Evolutionary conservation across 352 stramenopile genomes (phyloP).

Genomic region (Pelagophyceae sp.): DNA sequence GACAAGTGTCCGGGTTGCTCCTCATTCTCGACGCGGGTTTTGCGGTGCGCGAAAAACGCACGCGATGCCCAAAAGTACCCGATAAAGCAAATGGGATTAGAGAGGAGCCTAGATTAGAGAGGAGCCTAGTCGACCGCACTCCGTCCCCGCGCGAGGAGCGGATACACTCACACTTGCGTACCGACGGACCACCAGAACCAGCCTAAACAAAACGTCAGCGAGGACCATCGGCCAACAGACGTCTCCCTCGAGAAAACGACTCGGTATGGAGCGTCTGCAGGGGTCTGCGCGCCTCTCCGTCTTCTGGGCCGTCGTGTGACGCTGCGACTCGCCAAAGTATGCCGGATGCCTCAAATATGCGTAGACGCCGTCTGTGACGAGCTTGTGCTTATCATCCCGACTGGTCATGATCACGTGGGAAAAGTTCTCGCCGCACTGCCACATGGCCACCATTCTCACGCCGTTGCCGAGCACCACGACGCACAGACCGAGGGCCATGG

Average conservation of each 20-base stretch:
- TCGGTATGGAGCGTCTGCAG: too few species aligned
- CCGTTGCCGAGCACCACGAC: constrained; percentile 67
- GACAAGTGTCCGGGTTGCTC: too few species aligned
- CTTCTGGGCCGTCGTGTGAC: too few species aligned
- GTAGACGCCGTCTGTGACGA: constrained; percentile 85
- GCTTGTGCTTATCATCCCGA: constrained; percentile 70
- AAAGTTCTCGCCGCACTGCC: constrained; percentile 82
- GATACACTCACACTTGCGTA: constrained; percentile 84
- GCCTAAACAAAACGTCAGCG: too few species aligned
- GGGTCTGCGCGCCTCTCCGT: too few species aligned
- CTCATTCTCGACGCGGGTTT: too few species aligned
- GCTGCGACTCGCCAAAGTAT: too few species aligned
- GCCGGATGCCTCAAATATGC: constrained; percentile 80
- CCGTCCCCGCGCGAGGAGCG: too few species aligned
- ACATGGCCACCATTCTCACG: constrained; percentile 78
- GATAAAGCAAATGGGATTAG: constrained; percentile 72
- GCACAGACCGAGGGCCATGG: constrained; percentile 46
- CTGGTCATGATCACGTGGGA: constrained; percentile 89
- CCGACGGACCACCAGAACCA: constrained; percentile 93
- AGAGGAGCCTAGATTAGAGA: too few species aligned
- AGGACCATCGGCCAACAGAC: too few species aligned
- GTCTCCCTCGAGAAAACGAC: too few species aligned
- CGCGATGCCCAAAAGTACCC: constrained; percentile 75
- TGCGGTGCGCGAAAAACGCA: constrained; percentile 85
- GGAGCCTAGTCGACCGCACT: too few species aligned